These are phyloP conservation scores for Plantago elongata DNA, from an alignment of 257 asterid genomes.

Conservation along the genomic window DNA sequence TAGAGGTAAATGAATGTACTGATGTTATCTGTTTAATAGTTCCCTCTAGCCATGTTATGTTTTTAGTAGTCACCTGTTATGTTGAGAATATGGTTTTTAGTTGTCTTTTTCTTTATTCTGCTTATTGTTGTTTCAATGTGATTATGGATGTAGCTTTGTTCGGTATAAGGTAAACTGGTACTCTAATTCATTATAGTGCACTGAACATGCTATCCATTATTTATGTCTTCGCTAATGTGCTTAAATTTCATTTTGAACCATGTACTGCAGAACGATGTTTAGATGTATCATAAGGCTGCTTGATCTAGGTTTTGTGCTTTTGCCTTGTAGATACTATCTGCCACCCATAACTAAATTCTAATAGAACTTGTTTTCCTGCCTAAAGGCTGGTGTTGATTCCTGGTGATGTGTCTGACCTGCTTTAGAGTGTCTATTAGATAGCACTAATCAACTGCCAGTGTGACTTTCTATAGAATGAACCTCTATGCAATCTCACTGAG, in stretches of 20 bases:
- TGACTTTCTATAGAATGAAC: neutral
- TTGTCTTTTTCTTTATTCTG: conserved; percentile 11
- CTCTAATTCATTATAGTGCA: neutral
- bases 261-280: neutral
- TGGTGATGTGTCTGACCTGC: conserved; percentile 3
- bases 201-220: neutral
- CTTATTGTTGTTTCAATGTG: conserved; percentile 15
- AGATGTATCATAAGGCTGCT: neutral
- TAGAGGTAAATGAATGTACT: conserved; percentile 62
- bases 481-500: neutral
- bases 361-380: neutral
- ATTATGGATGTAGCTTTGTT: neutral
- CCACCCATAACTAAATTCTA: neutral
- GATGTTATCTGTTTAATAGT: too few relatives aligned
- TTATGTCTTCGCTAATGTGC: conserved; percentile 8
- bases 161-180: neutral
- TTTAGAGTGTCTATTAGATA: neutral
- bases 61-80: neutral
- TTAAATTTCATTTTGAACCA: conserved; percentile 10
- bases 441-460: neutral
- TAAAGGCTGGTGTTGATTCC: neutral
- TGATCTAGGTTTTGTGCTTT: neutral
- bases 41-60: too few relatives aligned
- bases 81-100: neutral
- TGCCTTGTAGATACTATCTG: neutral